Base-by-base conservation (phyloP, 257 asterid species). In the Verbascum thapsus region DNA sequence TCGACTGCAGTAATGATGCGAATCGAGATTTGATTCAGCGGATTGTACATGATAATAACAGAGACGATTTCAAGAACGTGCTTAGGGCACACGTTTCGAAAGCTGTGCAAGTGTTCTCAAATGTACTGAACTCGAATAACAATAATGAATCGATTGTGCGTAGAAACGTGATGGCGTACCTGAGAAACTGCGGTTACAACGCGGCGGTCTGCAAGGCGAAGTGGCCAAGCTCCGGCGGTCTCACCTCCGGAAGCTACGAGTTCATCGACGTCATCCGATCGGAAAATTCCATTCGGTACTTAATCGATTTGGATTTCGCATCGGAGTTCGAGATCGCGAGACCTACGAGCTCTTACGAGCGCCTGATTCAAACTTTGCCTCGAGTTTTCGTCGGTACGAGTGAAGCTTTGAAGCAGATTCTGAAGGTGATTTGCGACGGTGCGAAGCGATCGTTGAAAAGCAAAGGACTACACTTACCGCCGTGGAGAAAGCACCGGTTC, bases 401-500 rank as follows among this genome's bases (percentile, higher is more conserved):
- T 23, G 91, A 79, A 6, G 79, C 73, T 18, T 38, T 86, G 54
- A 81, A 69, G 76, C 74, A 47, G 76, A 68, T 83, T 56, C 11
- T 86, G 63, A 77, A 55, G 68, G 66, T 59, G 3, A 65, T 71
- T 67, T 75, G 88, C 69, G 76, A 73, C 15, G 85, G 71, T 0
- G 82, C 80, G 13, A 73, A 58, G 42, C 72, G 86, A 3, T 86
- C 95, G 47, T 45, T 86, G 82, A 81, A 71, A 66, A 69, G 69
- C 74, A 51, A 80, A 56, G 86, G 54, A 7, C 76, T 86, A 38
- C 61, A 56, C 22, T 41, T 77, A 7, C 83, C 91, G 16, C 95
- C 91, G 13, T 86, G 95, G 95, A 75, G 91, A 61, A 86, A 79
- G 22, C 70, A 78, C 71, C 81, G 95, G 0, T 86, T 77, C 69